phyloP scores from a whole-genome alignment of 805 yeast species.

The Kazachstania psychrophila region DNA sequence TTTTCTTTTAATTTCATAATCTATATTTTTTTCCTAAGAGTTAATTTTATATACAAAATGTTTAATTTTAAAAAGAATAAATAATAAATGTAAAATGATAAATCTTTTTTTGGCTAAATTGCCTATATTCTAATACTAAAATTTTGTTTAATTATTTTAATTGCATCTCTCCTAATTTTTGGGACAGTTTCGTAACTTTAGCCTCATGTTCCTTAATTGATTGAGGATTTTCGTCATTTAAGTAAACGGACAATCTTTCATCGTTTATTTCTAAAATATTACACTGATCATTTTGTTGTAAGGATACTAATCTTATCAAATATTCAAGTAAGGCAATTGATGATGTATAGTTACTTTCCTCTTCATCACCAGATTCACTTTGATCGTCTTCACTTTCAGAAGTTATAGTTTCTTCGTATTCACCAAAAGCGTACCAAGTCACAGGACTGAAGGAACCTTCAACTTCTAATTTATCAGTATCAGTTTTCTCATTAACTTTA shows the following conservation, averaged over 20 bases:
- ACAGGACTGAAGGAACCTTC: constrained; percentile 20
- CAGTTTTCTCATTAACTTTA: constrained; percentile 28
- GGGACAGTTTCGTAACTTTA: constrained; percentile 4
- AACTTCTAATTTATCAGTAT: constrained; percentile 12
- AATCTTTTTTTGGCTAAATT: too few species aligned
- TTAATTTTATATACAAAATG: too few species aligned
- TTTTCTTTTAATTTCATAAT: too few species aligned
- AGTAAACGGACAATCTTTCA: constrained; percentile 51
- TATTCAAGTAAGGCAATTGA: constrained; percentile 56
- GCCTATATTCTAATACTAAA: too few species aligned
- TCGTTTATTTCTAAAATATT: constrained; percentile 50
- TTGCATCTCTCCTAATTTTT: constrained; percentile 4
- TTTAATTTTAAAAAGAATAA: too few species aligned
- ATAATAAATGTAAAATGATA: too few species aligned
- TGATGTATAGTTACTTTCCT: constrained; percentile 25
- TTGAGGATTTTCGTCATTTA: constrained; percentile 44
- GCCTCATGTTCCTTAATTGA: constrained; percentile 2
- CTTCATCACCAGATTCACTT: constrained; percentile 18
- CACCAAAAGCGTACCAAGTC: constrained; percentile 49
- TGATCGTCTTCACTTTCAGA: constrained; percentile 24
- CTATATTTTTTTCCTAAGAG: too few species aligned
- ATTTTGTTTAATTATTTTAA: too few species aligned
- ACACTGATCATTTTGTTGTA: constrained; percentile 51
- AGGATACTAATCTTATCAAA: constrained; percentile 45
- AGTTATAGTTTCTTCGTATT: constrained; percentile 22